Evolutionary conservation across 805 yeast species (phyloP), one percentile per base, ranked within the genome.

Genomic region (Isabelozyma heimii): DNA sequence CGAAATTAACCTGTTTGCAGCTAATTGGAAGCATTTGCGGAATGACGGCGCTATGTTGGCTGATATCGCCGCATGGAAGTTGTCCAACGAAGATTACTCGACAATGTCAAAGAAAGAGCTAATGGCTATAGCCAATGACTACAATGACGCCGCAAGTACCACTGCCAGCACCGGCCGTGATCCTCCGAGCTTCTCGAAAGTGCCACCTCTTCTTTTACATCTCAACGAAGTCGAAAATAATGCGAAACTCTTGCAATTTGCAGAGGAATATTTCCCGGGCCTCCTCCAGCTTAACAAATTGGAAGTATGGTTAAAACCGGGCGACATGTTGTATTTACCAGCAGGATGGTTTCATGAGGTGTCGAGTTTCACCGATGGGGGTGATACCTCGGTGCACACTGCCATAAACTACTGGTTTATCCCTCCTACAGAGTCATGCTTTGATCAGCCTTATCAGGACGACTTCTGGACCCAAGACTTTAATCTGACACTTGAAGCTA

Each of bases 291-390:
- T 81, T 1, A 63, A 69, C 15, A 70, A 73, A 42, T 58, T 76
- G 13, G 69, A 75, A 14, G 82, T 82, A 1, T 69, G 76, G 59
- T 54, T 87, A 26, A 59, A 74, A 27, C 83, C 85, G 0, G 90
- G 90, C 0, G 82, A 85, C 44, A 81, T 84, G 84, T 62, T 87
- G 17, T 87, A 80, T 59, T 61, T 87, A 24, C 92, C 92, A 0
- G 79, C 87, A 1, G 91, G 92, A 2, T 87, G 91, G 91, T 87
- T 87, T 58, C 92, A 87, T 61, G 92, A 87, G 61, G 92, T 87
- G 2, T 79, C 88, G 1, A 83, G 89, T 8, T 84, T 72, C 61
- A 84, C 85, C 2, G 62, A 60, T 8, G 54, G 50, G 6, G 53
- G 14, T 8, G 13, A 35, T 10, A 37, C 47, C 24, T 43, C 55